Evolutionary conservation across 176 grass and related monocot genomes (phyloP).

Genomic region (Triticum monococcum): DNA sequence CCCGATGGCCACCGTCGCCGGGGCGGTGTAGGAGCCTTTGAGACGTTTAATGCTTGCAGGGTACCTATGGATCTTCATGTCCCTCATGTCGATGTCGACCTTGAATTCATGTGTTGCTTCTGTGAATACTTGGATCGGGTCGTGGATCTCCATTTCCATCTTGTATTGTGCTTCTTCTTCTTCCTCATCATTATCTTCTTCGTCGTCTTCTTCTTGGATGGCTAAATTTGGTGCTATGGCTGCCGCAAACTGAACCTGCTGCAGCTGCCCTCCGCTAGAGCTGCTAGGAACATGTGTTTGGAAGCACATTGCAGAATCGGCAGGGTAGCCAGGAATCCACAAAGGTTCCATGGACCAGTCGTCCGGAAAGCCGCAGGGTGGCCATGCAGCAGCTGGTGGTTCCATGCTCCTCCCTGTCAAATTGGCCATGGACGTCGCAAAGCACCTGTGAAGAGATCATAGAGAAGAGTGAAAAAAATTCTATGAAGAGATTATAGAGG

Average conservation of each 20-base stretch:
- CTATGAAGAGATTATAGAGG: neutral
- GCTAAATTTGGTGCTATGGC: neutral
- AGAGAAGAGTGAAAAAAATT: neutral
- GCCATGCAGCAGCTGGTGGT: neutral
- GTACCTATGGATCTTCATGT: neutral
- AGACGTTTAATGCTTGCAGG: neutral
- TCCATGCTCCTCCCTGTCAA: neutral
- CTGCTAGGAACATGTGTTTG: neutral
- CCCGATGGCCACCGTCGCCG: neutral
- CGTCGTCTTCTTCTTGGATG: too few relatives aligned
- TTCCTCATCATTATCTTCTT: too few relatives aligned
- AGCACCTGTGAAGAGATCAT: too few relatives aligned
- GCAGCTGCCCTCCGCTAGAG: neutral
- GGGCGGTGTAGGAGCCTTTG: neutral
- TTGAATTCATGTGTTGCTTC: neutral
- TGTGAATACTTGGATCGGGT: neutral
- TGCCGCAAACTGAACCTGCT: neutral
- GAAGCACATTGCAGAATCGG: neutral
- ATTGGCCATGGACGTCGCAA: neutral
- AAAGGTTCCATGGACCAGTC: neutral
- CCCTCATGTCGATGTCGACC: neutral
- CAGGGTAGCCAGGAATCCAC: neutral
- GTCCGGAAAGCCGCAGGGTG: neutral
- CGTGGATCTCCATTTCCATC: neutral
- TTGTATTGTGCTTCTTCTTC: neutral